A percentile compares a stretch with the other conserved stretches of the same genome.
These are phyloP conservation scores for Lactarius hatsudake DNA, from an alignment of 768 basidiomycete genomes.

Conservation along the genomic window DNA sequence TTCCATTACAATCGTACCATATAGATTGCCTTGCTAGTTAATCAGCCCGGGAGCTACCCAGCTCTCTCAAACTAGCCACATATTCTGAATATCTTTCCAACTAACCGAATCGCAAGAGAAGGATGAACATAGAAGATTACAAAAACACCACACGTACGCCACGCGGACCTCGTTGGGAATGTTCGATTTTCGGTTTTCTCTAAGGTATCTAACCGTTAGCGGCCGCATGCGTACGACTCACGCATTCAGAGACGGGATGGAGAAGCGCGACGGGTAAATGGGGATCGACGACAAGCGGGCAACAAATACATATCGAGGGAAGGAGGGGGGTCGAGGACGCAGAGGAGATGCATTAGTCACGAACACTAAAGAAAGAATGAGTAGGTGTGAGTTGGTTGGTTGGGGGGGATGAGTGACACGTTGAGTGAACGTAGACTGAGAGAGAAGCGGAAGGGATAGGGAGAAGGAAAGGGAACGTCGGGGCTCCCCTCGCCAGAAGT, in stretches of 20 bases:
- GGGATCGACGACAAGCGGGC: not conserved
- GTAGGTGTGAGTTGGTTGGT: conserved; percentile 17
- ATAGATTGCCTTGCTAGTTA: conserved; percentile 23
- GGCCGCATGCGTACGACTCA: not conserved
- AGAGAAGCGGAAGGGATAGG: not conserved
- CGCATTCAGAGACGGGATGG: conserved; percentile 6
- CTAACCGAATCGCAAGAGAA: conserved; percentile 13
- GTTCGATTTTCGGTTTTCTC: conserved; percentile 19
- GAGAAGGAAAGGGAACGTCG: not conserved
- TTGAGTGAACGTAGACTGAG: conserved; percentile 18
- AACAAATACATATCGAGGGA: conserved; percentile 19
- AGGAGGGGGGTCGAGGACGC: not conserved
- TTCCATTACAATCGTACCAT: conserved; percentile 23
- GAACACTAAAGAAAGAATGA: conserved; percentile 8
- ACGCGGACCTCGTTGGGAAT: conserved; percentile 4
- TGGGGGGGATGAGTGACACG: conserved; percentile 15
- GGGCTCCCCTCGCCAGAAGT: not conserved
- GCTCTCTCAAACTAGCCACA: conserved; percentile 10
- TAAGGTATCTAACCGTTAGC: conserved; percentile 24
- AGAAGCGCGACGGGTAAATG: conserved; percentile 4
- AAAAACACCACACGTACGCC: conserved; percentile 17
- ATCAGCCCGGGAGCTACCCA: not conserved
- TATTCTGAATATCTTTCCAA: conserved; percentile 3
- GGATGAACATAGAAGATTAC: conserved; percentile 8
- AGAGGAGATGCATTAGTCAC: conserved; percentile 17